A percentile compares a stretch with the other conserved stretches of the same genome.
Conservation (phyloP, 2,329 filamentous ascomycete genomes). For the Stachybotrys echinatus region DNA sequence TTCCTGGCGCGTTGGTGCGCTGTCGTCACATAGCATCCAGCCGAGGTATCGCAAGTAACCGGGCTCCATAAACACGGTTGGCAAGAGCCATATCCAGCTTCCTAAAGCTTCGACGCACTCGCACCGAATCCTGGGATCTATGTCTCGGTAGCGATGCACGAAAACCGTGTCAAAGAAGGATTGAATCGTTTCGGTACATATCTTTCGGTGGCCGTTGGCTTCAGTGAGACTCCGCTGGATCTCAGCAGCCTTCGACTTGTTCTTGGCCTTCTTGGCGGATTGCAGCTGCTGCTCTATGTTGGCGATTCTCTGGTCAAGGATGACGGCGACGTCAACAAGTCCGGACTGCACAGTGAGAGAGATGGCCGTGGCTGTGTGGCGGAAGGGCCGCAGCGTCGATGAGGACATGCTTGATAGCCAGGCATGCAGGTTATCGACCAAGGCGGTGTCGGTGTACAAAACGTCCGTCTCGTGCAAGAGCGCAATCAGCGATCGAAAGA, state of each 20-base stretch:
- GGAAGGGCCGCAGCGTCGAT: constrained; percentile 79
- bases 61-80: constrained; percentile 85
- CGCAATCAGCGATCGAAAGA: constrained; percentile 72
- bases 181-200: constrained; percentile 66
- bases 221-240: constrained; percentile 69
- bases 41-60: constrained; percentile 89
- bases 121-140: constrained; percentile 81
- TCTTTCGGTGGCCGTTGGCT: constrained; percentile 62
- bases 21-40: constrained; percentile 86
- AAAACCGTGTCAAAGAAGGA: constrained; percentile 92
- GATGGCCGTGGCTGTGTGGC: constrained; percentile 87
- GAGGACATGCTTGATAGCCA: constrained; percentile 93
- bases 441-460: constrained; percentile 68
- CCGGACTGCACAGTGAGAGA: constrained; percentile 74
- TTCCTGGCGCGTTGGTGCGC: constrained; percentile 71
- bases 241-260: constrained; percentile 71
- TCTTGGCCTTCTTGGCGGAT: constrained; percentile 65
- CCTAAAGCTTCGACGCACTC: constrained; percentile 86
- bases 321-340: constrained; percentile 67
- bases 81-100: constrained; percentile 80
- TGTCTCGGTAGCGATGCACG: constrained; percentile 90
- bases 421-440: constrained; percentile 83
- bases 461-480: constrained; percentile 77
- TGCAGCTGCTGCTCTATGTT: constrained; percentile 76
- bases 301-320: constrained; percentile 66